Base-by-base conservation (phyloP, 2,329 filamentous ascomycete genomes). In the Scedosporium boydii region DNA sequence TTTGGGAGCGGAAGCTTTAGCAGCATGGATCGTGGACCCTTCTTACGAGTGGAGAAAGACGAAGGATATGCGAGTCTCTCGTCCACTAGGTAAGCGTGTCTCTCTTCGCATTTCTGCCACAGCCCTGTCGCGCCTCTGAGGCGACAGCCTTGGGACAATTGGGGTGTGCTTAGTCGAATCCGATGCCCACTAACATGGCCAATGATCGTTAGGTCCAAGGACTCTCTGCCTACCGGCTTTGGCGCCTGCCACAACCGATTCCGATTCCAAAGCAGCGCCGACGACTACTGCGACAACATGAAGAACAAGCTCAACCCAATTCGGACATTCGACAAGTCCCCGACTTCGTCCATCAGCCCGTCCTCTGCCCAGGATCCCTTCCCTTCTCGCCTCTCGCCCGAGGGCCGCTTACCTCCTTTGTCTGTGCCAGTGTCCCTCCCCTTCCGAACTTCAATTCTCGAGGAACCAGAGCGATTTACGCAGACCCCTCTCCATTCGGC, bases 271-370 rank as follows among this genome's bases (percentile, higher is more conserved):
- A 75, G 77, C 3, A 74, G 75, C 60, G 76, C 77, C 67, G 73
- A 80, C 55, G 73, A 79, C 14, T 78, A 84, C 60, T 79, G 81
- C 64, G 78, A 75, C 63, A 76, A 73, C 60, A 77, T 84, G 68
- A 78, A 83, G 64, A 82, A 81, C 70, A 85, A 82, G 71, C 74
- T 86, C n/a, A 77, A 84, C 63, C 76, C 78, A 1, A 71, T 77
- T 44, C 74, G 77, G 44, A 74, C 72, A 0, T 56, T 61, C 6
- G 59, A 77, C 78, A 7, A 76, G 79, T 1, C 75, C 79, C 23
- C 75, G 76, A 58, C 78, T 79, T 21, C 26, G 26, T 26, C 34
- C n/a, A 34, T 53, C 10, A 10, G 44, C 5, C 38, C 58, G 4
- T 9, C 72, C 74, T 79, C 78, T 1, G 66, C 75, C 23, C 74